Conservation (phyloP, 208 protist genomes). For the Crithidia brevicula region DNA sequence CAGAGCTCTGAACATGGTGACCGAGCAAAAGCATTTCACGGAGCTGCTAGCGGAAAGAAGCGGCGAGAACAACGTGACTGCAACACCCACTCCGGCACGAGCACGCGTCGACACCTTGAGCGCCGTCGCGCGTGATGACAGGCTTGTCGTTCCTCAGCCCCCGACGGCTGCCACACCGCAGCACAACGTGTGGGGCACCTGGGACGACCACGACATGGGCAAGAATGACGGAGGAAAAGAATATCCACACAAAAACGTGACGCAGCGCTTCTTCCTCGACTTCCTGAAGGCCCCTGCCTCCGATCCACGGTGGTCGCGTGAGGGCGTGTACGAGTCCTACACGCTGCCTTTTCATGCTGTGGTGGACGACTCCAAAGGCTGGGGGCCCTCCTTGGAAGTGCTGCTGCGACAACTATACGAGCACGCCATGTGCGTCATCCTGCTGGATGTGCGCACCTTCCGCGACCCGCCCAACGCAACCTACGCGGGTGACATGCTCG, state of each 20-base stretch:
- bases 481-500: conserved; percentile 76
- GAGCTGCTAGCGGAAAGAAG: background rate
- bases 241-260: conserved; percentile 54
- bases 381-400: conserved; percentile 9
- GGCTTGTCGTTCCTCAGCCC: background rate
- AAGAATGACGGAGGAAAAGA: conserved; percentile 86
- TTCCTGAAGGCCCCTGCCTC: conserved; percentile 62
- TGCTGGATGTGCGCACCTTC: conserved; percentile 88
- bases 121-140: background rate
- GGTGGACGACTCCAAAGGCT: conserved; percentile 23
- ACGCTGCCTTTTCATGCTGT: conserved; percentile 50
- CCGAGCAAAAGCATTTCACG: too few species aligned
- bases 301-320: conserved; percentile 49
- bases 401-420: conserved; percentile 49
- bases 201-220: conserved; percentile 92
- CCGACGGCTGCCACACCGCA: background rate
- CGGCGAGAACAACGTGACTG: background rate
- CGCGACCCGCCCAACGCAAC: conserved; percentile 58
- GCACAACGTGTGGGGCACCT: conserved; percentile 66
- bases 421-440: conserved; percentile 62
- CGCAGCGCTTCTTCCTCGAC: conserved; percentile 75
- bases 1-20: too few species aligned
- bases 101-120: background rate
- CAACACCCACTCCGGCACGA: background rate
- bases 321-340: conserved; percentile 74